phyloP scores from a whole-genome alignment of 352 stramenopile species.

The Pythium chondricola region DNA sequence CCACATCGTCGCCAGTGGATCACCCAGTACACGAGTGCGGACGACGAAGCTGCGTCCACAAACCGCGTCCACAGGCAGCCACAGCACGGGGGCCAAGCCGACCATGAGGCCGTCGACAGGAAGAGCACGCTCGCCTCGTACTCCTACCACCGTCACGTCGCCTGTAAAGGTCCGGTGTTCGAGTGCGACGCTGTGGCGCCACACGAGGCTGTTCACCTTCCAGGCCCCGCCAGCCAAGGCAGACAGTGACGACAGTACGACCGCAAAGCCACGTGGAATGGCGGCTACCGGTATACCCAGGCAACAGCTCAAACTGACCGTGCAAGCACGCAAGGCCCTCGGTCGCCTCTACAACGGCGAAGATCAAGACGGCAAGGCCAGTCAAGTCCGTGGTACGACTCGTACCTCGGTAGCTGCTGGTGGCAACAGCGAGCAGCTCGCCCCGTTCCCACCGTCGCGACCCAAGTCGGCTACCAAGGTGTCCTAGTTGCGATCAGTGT shows the following conservation, averaged over 20 bases:
- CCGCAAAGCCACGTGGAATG: background rate
- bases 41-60: background rate
- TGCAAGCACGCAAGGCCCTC: constrained; percentile 8
- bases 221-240: constrained; percentile 4
- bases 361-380: background rate
- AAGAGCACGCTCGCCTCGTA: no score
- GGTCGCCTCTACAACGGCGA: constrained; percentile 19
- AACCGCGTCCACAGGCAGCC: constrained; percentile 3
- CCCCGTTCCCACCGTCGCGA: constrained; percentile 10
- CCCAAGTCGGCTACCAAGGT: constrained; percentile 10
- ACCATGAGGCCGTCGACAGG: background rate
- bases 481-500: no score
- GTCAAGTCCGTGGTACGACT: background rate
- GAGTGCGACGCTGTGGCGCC: constrained; percentile 39
- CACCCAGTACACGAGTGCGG: no score
- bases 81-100: background rate
- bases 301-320: constrained; percentile 10
- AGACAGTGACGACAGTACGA: background rate
- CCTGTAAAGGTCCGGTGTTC: constrained; percentile 26
- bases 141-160: background rate
- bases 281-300: background rate
- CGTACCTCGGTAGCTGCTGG: no score
- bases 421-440: background rate
- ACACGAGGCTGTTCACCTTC: constrained; percentile 39
- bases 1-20: background rate